Evolutionary conservation across 2,329 filamentous ascomycete genomes (phyloP).

Genomic region (Dothideomycetes sp.): DNA sequence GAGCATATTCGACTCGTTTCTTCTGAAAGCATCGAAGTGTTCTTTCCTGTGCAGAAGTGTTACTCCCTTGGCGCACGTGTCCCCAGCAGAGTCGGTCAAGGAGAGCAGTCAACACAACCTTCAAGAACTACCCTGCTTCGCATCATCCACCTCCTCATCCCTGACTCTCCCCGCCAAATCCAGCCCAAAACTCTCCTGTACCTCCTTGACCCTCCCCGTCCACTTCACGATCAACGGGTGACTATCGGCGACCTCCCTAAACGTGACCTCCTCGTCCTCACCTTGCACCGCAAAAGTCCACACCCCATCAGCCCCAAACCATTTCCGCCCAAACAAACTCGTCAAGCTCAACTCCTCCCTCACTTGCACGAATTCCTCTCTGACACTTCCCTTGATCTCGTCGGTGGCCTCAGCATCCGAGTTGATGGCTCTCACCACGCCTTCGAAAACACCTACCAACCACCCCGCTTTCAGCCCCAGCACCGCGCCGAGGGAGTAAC

Average conservation of each 20-base stretch:
- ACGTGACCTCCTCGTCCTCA: constrained; percentile 36
- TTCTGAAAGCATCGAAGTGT: too few relatives aligned
- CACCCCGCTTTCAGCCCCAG: constrained; percentile 65
- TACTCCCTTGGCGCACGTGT: too few relatives aligned
- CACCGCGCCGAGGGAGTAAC: constrained; percentile 72
- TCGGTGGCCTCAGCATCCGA: constrained; percentile 16
- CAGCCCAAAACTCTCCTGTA: constrained; percentile 31
- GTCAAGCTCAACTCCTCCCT: constrained; percentile 35
- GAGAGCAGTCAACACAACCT: not conserved
- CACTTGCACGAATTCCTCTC: constrained; percentile 20
- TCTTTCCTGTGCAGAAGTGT: too few relatives aligned
- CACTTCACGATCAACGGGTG: constrained; percentile 60
- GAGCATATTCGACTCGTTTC: too few relatives aligned
- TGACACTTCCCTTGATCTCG: constrained; percentile 15
- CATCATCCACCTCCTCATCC: constrained; percentile 3
- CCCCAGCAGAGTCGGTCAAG: too few relatives aligned
- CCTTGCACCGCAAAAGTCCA: constrained; percentile 49
- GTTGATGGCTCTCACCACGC: constrained; percentile 44
- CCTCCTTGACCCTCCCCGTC: constrained; percentile 34
- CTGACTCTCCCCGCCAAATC: constrained; percentile 14
- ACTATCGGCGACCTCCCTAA: constrained; percentile 51
- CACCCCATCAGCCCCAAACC: constrained; percentile 58
- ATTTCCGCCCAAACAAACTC: constrained; percentile 53
- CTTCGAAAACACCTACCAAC: constrained; percentile 67
- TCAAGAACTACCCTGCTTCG: not conserved